Evolutionary conservation across 2,329 filamentous ascomycete species (phyloP).

Genomic region (Alternaria brassicae): DNA sequence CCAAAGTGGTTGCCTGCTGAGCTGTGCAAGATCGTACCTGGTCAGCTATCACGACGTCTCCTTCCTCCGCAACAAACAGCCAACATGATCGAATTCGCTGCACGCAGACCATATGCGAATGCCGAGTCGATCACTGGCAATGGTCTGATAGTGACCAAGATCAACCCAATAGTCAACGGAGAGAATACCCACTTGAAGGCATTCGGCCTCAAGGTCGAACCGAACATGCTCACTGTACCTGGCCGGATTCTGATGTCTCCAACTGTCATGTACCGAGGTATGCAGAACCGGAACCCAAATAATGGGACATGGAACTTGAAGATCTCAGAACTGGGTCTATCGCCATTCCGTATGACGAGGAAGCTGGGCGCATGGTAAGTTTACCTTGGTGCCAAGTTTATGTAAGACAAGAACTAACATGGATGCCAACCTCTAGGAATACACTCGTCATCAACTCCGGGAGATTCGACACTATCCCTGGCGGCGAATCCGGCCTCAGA

Average conservation of each 20-base stretch:
- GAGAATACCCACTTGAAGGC: conserved; percentile 37
- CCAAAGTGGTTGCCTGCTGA: conserved; percentile 47
- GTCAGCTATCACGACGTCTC: conserved; percentile 38
- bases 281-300: conserved; percentile 43
- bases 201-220: conserved; percentile 70
- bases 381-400: neutral
- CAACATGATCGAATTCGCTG: conserved; percentile 44
- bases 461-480: conserved; percentile 23
- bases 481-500: conserved; percentile 18
- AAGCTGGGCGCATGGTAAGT: conserved; percentile 27
- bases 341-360: conserved; percentile 35
- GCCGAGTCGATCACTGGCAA: conserved; percentile 39
- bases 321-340: conserved; percentile 22
- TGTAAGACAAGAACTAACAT: neutral
- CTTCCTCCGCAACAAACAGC: conserved; percentile 39
- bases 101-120: conserved; percentile 38
- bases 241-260: conserved; percentile 73
- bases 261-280: conserved; percentile 62
- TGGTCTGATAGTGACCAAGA: conserved; percentile 37
- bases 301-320: conserved; percentile 76
- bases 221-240: conserved; percentile 71
- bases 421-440: conserved; percentile 12
- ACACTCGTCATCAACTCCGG: conserved; percentile 42
- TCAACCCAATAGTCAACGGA: conserved; percentile 29
- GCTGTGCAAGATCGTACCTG: conserved; percentile 41